Base-by-base conservation (phyloP, 352 stramenopile species). In the Phytophthora tubulina region DNA sequence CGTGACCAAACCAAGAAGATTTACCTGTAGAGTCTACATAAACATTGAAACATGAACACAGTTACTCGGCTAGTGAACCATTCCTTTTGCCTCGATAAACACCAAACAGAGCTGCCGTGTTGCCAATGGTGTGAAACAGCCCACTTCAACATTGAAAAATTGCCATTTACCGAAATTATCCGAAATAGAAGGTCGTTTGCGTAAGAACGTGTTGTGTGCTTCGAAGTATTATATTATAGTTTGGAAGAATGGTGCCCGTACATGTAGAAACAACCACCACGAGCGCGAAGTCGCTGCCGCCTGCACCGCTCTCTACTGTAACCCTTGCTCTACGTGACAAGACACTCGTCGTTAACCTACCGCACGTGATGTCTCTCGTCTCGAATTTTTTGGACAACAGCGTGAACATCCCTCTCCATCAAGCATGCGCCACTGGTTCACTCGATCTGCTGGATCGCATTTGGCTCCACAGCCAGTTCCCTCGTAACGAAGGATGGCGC, bases 1-100 rank as follows among this genome's bases (percentile, higher is more conserved):
- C 76, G 77, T 33, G 81, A 91, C 49, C 50, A 81, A 17, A 82
- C 46, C 44, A 88, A 90, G 65, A 87, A 85, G 62, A 90, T 91
- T 63, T 89, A 86, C 52, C 62, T 91, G 66, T 89, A 75, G 70
- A 44, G 35, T 56, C 27, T 60, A 46, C 21, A 27, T 27, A 27
- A 2, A 27, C 21, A 27, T 27, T 27, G 21, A 27, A 27, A 27
- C 21, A 27, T 27, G 21, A 27, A 27, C 21, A 27, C 21, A 27
- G 21, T 27, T 27, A 27, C 21, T 27, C 21, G 21, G 21, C 21
- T 27, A 27, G 21, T 27, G 21, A 27, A 27, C 21, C 21, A 27
- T 27, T 27, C 21, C 21, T 27, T 21, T 27, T 27, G 21, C 21
- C 21, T 27, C 21, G 21, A 27, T 1, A 27, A 27, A 27, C 21